phyloP scores from a whole-genome alignment of 345 rosid species.

The Moringa oleifera region DNA sequence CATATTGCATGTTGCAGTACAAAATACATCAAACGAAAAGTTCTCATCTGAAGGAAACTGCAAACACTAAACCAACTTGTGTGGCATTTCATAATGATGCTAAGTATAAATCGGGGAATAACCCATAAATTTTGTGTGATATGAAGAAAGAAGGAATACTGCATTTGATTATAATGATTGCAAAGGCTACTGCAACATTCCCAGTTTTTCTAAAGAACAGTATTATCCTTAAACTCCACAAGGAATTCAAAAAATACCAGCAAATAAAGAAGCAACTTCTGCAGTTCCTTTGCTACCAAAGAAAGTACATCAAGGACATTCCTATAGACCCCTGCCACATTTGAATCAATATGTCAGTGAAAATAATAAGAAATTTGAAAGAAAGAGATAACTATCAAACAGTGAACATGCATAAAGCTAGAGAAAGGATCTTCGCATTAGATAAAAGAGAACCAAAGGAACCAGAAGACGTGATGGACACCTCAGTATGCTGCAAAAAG shows the following conservation, averaged over 20 bases:
- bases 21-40: no score
- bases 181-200: slow-evolving; percentile 1
- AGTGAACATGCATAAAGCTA: neutral
- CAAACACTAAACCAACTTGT: no score
- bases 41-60: no score
- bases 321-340: slow-evolving; percentile 38
- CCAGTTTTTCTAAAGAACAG: neutral
- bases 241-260: slow-evolving; percentile 4
- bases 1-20: no score
- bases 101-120: neutral
- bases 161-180: neutral
- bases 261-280: neutral
- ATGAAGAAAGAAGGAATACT: neutral
- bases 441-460: neutral
- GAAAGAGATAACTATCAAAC: neutral
- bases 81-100: neutral
- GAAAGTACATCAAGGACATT: slow-evolving; percentile 2
- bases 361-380: neutral
- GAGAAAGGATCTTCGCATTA: neutral
- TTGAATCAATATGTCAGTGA: slow-evolving; percentile 5
- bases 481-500: no score
- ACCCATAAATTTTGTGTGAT: no score
- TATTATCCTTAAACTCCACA: slow-evolving; percentile 1
- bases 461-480: neutral
- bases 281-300: neutral